Evolutionary conservation across 441 rosid species (phyloP), one percentile per base, ranked within the genome.

Genomic region (Isatis lusitanica): DNA sequence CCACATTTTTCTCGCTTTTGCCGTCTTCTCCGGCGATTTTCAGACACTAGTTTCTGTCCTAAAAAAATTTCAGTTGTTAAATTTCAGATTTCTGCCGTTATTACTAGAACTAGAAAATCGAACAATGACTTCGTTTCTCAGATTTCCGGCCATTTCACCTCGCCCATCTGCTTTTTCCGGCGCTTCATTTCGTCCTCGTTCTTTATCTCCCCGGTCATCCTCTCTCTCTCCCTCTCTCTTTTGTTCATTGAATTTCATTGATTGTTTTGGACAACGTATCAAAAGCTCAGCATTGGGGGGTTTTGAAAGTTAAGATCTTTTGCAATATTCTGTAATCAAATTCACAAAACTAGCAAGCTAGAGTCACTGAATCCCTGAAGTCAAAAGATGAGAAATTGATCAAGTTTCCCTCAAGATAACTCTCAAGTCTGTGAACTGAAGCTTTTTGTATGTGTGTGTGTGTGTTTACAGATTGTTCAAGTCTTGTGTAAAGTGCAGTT

Each of bases 401-500:
- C 33, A 66, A 35, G 31, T 7, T 47, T 47, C 31, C 2, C 43
- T 10, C 30, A 7, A 10, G 26, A 18, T 33, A 68, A 21, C 48
- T 36, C n/a, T n/a, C n/a, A n/a, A n/a, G n/a, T n/a, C 38, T 56
- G 48, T 21, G 38, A 7, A 39, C 52, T 40, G 70, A 56, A 51
- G 11, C 56, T 62, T 38, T 35, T 21, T 40, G 10, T 7, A 4
- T 52, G 1, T 55, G 33, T 73, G 18, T 65, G 35, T 63, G 21
- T 72, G 58, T 73, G 53, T 18, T 64, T 70, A 51, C 80, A 86
- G 86, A 46, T 79, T 79, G 50, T 82, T 82, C 83, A 88, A 84
- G 86, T 82, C 84, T 65, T 75, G 73, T 63, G 81, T 92, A 31
- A 89, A 76, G 71, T 85, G 91, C 66, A 88, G 78, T 79, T 89